Conservation (phyloP, 441 rosid genomes). For the Brassica balearica region DNA sequence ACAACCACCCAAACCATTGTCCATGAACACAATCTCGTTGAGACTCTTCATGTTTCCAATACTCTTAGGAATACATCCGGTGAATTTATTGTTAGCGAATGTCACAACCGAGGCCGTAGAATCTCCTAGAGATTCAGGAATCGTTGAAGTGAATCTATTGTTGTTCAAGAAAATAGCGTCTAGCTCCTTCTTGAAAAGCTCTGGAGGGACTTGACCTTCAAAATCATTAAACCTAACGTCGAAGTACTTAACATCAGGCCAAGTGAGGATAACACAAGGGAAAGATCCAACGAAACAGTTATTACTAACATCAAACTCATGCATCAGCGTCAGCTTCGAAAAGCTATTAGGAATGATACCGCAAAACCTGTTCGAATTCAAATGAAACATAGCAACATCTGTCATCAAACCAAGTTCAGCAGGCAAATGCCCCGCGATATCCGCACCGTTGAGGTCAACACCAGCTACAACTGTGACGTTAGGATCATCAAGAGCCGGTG, state of each 20-base stretch:
- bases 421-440: slow-evolving; percentile 84
- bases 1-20: slow-evolving; percentile 69
- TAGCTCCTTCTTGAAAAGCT: slow-evolving; percentile 55
- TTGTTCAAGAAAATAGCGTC: slow-evolving; percentile 80
- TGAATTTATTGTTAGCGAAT: slow-evolving; percentile 65
- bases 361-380: slow-evolving; percentile 82
- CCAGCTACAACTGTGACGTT: slow-evolving; percentile 61
- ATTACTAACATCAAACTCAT: slow-evolving; percentile 81
- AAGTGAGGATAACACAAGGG: slow-evolving; percentile 53
- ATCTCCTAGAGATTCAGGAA: slow-evolving; percentile 69
- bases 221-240: slow-evolving; percentile 75
- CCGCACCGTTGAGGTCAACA: slow-evolving; percentile 59
- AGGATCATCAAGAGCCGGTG: slow-evolving; percentile 60
- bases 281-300: slow-evolving; percentile 79
- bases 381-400: slow-evolving; percentile 66
- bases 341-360: slow-evolving; percentile 78
- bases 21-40: slow-evolving; percentile 60
- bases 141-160: slow-evolving; percentile 68
- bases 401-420: slow-evolving; percentile 72
- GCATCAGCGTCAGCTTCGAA: slow-evolving; percentile 58
- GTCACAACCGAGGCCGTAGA: slow-evolving; percentile 64
- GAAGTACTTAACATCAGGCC: slow-evolving; percentile 58
- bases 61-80: slow-evolving; percentile 60
- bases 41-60: slow-evolving; percentile 70
- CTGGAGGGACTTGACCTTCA: slow-evolving; percentile 69